These are phyloP conservation scores for Lasiosphaeria hispida DNA, from an alignment of 495 filamentous ascomycete genomes.

Conservation along the genomic window DNA sequence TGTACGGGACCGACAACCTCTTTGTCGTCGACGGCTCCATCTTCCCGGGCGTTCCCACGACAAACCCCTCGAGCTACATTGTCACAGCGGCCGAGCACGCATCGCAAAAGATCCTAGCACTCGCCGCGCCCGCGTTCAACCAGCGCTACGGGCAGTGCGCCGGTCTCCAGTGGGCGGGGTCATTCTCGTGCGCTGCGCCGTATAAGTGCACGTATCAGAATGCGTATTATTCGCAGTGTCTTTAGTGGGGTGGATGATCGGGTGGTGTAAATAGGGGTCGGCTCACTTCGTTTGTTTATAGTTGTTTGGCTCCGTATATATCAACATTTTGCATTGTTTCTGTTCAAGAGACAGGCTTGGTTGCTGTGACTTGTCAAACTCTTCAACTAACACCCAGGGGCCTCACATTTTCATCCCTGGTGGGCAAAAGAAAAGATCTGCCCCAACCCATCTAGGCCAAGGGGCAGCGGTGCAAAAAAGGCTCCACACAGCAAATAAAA, in stretches of 20 bases:
- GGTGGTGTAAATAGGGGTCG: neutral
- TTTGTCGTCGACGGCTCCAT: constrained; percentile 63
- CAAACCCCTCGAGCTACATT: constrained; percentile 60
- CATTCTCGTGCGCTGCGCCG: constrained; percentile 20
- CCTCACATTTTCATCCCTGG: neutral
- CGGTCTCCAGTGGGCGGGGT: constrained; percentile 33
- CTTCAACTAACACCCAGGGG: neutral
- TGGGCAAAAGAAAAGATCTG: neutral
- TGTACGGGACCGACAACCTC: constrained; percentile 70
- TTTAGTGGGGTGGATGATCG: constrained; percentile 13
- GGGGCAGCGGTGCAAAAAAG: no score
- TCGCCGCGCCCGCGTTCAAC: constrained; percentile 24
- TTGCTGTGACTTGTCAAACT: neutral
- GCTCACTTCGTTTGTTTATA: neutral
- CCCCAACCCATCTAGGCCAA: no score
- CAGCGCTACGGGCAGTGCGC: constrained; percentile 42
- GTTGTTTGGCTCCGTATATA: neutral
- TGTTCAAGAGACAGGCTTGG: no score
- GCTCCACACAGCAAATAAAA: no score
- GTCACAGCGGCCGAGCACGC: constrained; percentile 59
- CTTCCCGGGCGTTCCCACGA: constrained; percentile 60
- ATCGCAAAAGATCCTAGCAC: constrained; percentile 45
- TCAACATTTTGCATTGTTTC: no score
- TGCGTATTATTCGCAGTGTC: constrained; percentile 31
- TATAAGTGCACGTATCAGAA: constrained; percentile 24